Conservation (phyloP, 805 yeast species). For the Groenewaldozyma tartarivorans region DNA sequence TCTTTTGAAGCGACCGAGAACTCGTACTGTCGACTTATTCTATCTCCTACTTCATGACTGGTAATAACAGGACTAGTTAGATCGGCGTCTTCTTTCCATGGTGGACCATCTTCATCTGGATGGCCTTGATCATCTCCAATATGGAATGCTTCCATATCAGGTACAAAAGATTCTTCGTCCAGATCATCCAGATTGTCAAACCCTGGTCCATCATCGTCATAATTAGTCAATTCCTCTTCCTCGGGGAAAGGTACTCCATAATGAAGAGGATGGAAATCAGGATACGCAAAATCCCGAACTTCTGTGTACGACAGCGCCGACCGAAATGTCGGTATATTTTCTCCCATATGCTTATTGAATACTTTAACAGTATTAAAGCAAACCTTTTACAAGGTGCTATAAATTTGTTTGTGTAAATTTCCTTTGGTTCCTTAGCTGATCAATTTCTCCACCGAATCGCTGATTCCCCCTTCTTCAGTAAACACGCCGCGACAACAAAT, state of each 20-base stretch:
- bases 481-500: too few species aligned
- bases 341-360: neutral
- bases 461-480: too few species aligned
- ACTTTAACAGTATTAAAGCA: too few species aligned
- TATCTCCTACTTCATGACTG: conserved; percentile 17
- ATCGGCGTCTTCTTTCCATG: conserved; percentile 30
- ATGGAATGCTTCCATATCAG: conserved; percentile 6
- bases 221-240: conserved; percentile 8
- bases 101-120: conserved; percentile 24
- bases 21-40: conserved; percentile 18
- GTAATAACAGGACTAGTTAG: conserved; percentile 21
- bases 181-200: conserved; percentile 10
- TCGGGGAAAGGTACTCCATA: conserved; percentile 40
- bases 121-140: neutral
- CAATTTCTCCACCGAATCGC: too few species aligned
- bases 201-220: conserved; percentile 8
- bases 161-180: conserved; percentile 17
- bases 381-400: too few species aligned
- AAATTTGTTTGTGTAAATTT: too few species aligned
- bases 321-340: conserved; percentile 17
- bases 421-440: too few species aligned
- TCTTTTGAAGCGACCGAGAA: conserved; percentile 24
- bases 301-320: conserved; percentile 33
- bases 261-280: conserved; percentile 57
- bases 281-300: conserved; percentile 79